These are phyloP conservation scores for Sequoiadendron giganteum DNA, from an alignment of 75 land plant species.

Conservation along the genomic window DNA sequence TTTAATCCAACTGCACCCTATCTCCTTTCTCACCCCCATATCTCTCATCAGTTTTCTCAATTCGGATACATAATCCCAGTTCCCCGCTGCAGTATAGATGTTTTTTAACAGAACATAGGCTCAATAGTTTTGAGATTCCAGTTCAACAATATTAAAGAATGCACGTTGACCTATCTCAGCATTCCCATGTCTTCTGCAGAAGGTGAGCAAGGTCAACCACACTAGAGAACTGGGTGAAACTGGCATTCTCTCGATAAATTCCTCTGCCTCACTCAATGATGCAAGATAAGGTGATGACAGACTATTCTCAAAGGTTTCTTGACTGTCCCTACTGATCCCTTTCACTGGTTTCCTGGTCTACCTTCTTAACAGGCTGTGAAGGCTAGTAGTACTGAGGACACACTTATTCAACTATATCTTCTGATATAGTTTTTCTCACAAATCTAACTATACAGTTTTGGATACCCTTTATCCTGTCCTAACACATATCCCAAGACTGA, in stretches of 20 bases:
- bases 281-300: too few species aligned
- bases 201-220: constrained; percentile 18
- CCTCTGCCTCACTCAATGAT: constrained; percentile 20
- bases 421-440: too few species aligned
- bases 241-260: constrained; percentile 15
- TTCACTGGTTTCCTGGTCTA: too few species aligned
- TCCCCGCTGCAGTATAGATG: constrained; percentile 15
- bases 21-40: constrained; percentile 6
- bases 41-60: constrained; percentile 10
- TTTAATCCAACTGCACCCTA: constrained; percentile 15
- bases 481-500: too few species aligned
- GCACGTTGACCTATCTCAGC: constrained; percentile 16
- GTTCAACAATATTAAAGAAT: constrained; percentile 4
- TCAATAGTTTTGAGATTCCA: constrained; percentile 5
- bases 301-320: too few species aligned
- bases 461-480: too few species aligned
- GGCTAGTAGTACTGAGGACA: too few species aligned
- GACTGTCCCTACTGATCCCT: too few species aligned
- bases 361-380: too few species aligned
- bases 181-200: constrained; percentile 16
- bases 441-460: too few species aligned
- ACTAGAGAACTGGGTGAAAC: constrained; percentile 1
- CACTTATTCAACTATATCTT: too few species aligned
- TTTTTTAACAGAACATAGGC: constrained; percentile 8
- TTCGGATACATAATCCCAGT: constrained; percentile 3